Base-by-base conservation (phyloP, 148 eudicot species). In the Persicaria maculosa region DNA sequence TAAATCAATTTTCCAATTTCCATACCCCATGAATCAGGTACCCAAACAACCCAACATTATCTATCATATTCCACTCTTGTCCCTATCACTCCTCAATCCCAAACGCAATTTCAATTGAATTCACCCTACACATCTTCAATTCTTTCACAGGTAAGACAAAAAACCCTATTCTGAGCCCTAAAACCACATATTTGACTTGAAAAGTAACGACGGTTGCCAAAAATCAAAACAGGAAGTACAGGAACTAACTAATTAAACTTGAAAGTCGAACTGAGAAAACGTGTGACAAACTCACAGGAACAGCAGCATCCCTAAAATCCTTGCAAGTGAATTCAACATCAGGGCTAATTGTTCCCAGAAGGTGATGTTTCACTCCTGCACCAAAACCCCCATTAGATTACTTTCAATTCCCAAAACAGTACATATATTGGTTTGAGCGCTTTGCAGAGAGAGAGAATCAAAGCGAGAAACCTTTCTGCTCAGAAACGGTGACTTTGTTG, bases 281-380 rank as follows among this genome's bases (percentile, higher is more conserved):
- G 52, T 16, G 4, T 15, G n/a, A 17, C 25, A 47, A 52, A 43
- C 85, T 77, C 81, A 93, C 97, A 19, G 86, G 84, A 69, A 88
- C 76, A 70, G 89, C 93, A 84, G 87, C 82, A 80, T 93, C 97
- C 73, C 97, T 82, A 58, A 93, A 93, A 79, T 88, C 86, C 79
- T 93, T 93, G 3, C 93, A 88, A 19, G 90, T 89, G 78, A 86
- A 93, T 77, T 91, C 98, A 19, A 87, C 84, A 82, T 79, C 79
- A 31, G 97, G 93, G 79, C 86, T 84, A 31, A 93, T 68, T 46
- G 91, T 93, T 54, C 98, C 97, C 73, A 94, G 72, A 52, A 94
- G 81, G 86, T 94, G 98, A 80, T 94, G 98, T 9, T 90, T 86
- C 68, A 94, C 96, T 76, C 96, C 98, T 93, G 79, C 77, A 72